Evolutionary conservation across 1,139 yeast species (phyloP).

Genomic region (Protomyces gravidus): DNA sequence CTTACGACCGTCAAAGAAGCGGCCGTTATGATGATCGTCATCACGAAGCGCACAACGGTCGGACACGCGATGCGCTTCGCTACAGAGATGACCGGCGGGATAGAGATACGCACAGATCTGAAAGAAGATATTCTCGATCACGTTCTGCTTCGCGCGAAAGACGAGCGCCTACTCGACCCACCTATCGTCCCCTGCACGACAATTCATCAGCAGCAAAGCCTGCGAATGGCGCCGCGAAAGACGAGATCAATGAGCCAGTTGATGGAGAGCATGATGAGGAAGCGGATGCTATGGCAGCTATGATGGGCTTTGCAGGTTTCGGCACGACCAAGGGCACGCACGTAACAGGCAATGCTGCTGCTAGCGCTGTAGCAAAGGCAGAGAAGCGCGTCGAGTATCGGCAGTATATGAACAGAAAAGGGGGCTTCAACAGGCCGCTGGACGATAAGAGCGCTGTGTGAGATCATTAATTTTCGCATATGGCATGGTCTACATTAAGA

Average conservation of each 20-base stretch:
- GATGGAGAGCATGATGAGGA: constrained; percentile 28
- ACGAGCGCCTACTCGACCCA: background rate
- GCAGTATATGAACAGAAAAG: constrained; percentile 52
- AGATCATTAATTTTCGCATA: no score
- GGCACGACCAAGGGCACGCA: constrained; percentile 55
- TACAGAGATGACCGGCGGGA: background rate
- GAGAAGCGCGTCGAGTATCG: constrained; percentile 49
- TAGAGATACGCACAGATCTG: background rate
- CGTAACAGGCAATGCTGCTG: constrained; percentile 50
- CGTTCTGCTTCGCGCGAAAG: background rate
- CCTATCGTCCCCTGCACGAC: background rate
- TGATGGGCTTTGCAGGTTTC: constrained; percentile 67
- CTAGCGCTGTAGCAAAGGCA: constrained; percentile 48
- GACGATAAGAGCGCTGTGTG: constrained; percentile 5
- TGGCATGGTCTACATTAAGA: no score
- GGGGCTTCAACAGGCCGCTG: constrained; percentile 33
- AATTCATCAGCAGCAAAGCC: background rate
- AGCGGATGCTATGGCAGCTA: constrained; percentile 38
- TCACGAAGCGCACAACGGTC: no score
- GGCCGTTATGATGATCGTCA: background rate
- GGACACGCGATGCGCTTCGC: background rate
- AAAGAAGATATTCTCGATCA: background rate
- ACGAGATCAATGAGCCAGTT: background rate
- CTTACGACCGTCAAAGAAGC: background rate
- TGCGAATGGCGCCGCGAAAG: background rate